Percentiles rank a stretch among this genome's conserved stretches.
These are phyloP conservation scores for Pleomassaria siparia DNA, from an alignment of 2,329 filamentous ascomycete genomes.

Conservation along the genomic window DNA sequence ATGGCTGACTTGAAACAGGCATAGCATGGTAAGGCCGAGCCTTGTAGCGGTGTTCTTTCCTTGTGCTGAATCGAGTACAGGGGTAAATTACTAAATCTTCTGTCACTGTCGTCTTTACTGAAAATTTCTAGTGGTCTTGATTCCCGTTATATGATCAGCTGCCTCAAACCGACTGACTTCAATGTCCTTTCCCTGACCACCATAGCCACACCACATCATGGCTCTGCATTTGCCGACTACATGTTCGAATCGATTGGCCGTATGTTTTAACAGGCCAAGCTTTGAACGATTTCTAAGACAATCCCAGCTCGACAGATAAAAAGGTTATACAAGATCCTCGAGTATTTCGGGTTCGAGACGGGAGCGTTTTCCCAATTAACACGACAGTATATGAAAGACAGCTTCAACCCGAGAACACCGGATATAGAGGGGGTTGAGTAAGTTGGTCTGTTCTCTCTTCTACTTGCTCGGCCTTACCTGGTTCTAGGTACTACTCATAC, in stretches of 20 bases:
- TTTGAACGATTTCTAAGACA: background rate
- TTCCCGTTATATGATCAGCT: slow-evolving; percentile 65
- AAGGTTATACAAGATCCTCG: slow-evolving; percentile 58
- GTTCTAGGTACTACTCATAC: slow-evolving; percentile 59
- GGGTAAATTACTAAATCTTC: slow-evolving; percentile 32
- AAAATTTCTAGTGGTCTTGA: slow-evolving; percentile 57
- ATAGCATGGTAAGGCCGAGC: slow-evolving; percentile 53
- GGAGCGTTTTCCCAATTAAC: slow-evolving; percentile 65
- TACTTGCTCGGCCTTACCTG: slow-evolving; percentile 1
- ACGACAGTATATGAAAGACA: slow-evolving; percentile 57
- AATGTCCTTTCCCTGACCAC: slow-evolving; percentile 72
- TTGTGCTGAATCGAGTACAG: slow-evolving; percentile 29
- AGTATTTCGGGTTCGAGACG: slow-evolving; percentile 58
- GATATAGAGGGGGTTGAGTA: slow-evolving; percentile 56
- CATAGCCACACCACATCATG: slow-evolving; percentile 63
- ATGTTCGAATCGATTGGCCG: slow-evolving; percentile 60
- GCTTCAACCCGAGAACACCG: slow-evolving; percentile 62
- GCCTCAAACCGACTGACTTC: slow-evolving; percentile 62
- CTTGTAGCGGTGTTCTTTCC: background rate
- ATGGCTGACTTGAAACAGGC: slow-evolving; percentile 42
- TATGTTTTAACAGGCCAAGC: slow-evolving; percentile 25
- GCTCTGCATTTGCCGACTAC: slow-evolving; percentile 64
- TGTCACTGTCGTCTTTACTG: slow-evolving; percentile 12
- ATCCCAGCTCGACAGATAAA: slow-evolving; percentile 49
- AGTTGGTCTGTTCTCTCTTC: slow-evolving; percentile 10